Evolutionary conservation across 2,329 filamentous ascomycete species (phyloP).

Genomic region (Aspergillus viridinutans): DNA sequence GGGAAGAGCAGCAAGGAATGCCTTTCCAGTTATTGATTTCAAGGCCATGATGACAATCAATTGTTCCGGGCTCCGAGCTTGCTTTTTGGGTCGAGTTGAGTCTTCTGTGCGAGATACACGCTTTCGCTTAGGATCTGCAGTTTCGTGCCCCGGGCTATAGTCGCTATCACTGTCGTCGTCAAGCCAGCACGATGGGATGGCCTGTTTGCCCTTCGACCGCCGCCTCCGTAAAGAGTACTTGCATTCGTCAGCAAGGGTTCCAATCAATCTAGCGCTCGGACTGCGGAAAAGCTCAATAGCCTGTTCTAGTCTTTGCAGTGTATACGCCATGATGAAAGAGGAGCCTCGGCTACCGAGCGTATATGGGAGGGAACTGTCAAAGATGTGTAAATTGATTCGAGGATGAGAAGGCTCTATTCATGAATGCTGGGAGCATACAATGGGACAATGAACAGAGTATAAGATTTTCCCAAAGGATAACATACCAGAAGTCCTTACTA

Average conservation of each 20-base stretch:
- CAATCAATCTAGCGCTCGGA: background rate
- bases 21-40: background rate
- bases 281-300: slow-evolving; percentile 4
- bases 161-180: slow-evolving; percentile 35
- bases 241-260: background rate
- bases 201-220: background rate
- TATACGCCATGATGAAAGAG: background rate
- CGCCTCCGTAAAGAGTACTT: slow-evolving; percentile 14
- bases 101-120: background rate
- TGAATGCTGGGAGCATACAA: too few species aligned
- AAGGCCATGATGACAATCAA: background rate
- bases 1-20: slow-evolving; percentile 3
- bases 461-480: too few species aligned
- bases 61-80: background rate
- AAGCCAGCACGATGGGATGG: slow-evolving; percentile 21
- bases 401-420: too few species aligned
- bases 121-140: background rate
- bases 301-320: background rate
- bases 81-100: background rate
- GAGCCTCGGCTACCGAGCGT: background rate
- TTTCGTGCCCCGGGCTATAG: slow-evolving; percentile 22
- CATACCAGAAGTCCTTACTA: too few species aligned
- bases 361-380: too few species aligned
- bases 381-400: too few species aligned
- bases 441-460: too few species aligned